phyloP scores from a whole-genome alignment of 306 rosid genomes.

The Cercis canadensis region DNA sequence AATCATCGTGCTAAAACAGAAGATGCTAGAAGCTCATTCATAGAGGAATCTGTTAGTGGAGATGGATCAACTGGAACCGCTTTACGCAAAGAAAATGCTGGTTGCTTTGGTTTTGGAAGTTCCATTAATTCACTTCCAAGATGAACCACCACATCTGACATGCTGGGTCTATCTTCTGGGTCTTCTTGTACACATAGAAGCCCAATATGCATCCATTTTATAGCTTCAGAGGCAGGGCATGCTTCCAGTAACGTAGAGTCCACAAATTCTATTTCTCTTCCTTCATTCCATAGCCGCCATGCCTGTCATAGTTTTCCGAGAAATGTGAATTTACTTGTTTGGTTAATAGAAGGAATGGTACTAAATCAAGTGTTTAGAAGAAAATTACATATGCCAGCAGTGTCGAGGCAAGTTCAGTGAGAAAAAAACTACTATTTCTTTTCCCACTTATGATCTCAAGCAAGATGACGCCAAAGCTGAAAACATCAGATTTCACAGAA shows the following conservation, averaged over 20 bases:
- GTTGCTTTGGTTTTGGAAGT: constrained; percentile 59
- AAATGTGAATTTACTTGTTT: not conserved
- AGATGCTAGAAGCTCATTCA: constrained; percentile 33
- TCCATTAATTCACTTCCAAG: constrained; percentile 42
- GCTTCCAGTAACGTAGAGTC: constrained; percentile 45
- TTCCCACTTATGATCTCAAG: constrained; percentile 63
- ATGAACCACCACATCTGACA: constrained; percentile 50
- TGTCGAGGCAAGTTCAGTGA: constrained; percentile 46
- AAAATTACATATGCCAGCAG: constrained; percentile 57
- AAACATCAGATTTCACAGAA: constrained; percentile 62
- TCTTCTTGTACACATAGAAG: constrained; percentile 67
- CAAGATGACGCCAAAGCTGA: constrained; percentile 65
- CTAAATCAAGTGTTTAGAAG: not conserved
- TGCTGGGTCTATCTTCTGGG: constrained; percentile 57
- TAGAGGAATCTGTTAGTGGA: constrained; percentile 24
- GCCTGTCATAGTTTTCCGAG: constrained; percentile 44
- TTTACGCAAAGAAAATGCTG: constrained; percentile 43
- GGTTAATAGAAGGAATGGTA: not conserved
- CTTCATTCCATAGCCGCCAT: constrained; percentile 58
- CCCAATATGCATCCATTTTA: constrained; percentile 55
- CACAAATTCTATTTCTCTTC: constrained; percentile 50
- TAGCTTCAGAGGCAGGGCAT: constrained; percentile 27
- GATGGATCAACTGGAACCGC: constrained; percentile 21
- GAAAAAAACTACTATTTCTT: constrained; percentile 50
- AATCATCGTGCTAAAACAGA: constrained; percentile 34